phyloP scores from a whole-genome alignment of 1,139 yeast species.

The Meyerozyma carpophila region DNA sequence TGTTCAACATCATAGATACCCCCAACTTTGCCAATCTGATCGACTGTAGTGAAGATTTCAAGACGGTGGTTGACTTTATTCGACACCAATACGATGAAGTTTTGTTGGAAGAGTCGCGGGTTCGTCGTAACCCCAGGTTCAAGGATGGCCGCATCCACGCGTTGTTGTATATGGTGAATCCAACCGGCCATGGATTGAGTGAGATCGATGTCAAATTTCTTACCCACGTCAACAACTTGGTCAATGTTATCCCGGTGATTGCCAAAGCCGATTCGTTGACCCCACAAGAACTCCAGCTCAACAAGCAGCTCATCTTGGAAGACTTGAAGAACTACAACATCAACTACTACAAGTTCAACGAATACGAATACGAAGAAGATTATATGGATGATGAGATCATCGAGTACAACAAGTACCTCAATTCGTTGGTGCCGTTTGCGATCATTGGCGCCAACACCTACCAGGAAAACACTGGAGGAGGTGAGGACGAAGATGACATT shows the following conservation, averaged over 20 bases:
- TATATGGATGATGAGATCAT: conserved; percentile 46
- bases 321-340: conserved; percentile 39
- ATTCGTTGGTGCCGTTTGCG: conserved; percentile 43
- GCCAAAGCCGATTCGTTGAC: conserved; percentile 56
- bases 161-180: conserved; percentile 53
- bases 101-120: conserved; percentile 55
- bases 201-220: conserved; percentile 46
- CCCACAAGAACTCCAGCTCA: conserved; percentile 34
- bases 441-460: conserved; percentile 46
- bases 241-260: conserved; percentile 54
- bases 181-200: conserved; percentile 46
- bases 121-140: conserved; percentile 48
- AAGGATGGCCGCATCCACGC: conserved; percentile 61
- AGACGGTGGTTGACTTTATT: conserved; percentile 43
- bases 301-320: conserved; percentile 38
- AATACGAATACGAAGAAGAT: conserved; percentile 44
- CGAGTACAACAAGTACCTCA: conserved; percentile 43
- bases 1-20: conserved; percentile 61
- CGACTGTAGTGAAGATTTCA: conserved; percentile 36
- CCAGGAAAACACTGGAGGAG: conserved; percentile 20
- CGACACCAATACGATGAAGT: conserved; percentile 52
- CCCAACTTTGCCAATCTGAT: conserved; percentile 52
- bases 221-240: conserved; percentile 43
- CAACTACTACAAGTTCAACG: conserved; percentile 42
- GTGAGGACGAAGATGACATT: conserved; percentile 29